Percentiles rank a stretch among this genome's conserved stretches.
Conservation (phyloP, 2,329 filamentous ascomycete genomes). For the Paracamarosporium sp. region DNA sequence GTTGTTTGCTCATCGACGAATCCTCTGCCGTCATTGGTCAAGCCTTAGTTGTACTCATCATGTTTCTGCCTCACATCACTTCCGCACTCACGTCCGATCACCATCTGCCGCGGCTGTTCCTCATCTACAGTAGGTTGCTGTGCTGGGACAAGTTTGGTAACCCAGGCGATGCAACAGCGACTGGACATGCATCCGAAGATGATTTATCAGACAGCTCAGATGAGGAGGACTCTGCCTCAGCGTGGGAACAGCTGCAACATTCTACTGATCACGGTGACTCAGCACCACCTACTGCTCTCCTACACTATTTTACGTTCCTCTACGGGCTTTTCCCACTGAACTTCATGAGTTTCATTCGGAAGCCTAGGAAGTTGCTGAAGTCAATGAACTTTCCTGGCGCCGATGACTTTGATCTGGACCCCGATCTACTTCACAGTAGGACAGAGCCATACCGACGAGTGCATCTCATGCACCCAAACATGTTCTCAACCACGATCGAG, state of each 20-base stretch:
- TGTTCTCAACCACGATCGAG: conserved; percentile 79
- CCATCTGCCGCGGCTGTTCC: conserved; percentile 76
- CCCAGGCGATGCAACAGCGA: conserved; percentile 14
- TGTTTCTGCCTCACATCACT: conserved; percentile 84
- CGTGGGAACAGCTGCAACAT: conserved; percentile 71
- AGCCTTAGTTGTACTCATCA: conserved; percentile 76
- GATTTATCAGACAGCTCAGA: conserved; percentile 47
- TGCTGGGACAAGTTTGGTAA: conserved; percentile 73
- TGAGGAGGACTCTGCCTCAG: conserved; percentile 33
- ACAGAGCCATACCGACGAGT: conserved; percentile 76
- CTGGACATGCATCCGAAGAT: conserved; percentile 37
- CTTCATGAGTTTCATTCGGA: conserved; percentile 85
- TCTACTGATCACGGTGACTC: conserved; percentile 62
- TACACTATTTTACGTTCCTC: conserved; percentile 80
- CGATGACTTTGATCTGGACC: conserved; percentile 79
- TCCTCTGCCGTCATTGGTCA: conserved; percentile 79
- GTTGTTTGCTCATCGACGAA: conserved; percentile 77
- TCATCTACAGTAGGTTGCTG: conserved; percentile 78
- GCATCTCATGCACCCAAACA: conserved; percentile 83
- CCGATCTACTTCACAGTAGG: conserved; percentile 75
- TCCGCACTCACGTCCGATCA: conserved; percentile 66
- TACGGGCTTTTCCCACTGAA: conserved; percentile 87
- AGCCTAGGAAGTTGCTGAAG: conserved; percentile 78
- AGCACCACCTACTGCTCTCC: conserved; percentile 70
- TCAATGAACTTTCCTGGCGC: conserved; percentile 73